These are phyloP conservation scores for Paecilomyces fulvus DNA, from an alignment of 2,329 filamentous ascomycete species.

Conservation along the genomic window DNA sequence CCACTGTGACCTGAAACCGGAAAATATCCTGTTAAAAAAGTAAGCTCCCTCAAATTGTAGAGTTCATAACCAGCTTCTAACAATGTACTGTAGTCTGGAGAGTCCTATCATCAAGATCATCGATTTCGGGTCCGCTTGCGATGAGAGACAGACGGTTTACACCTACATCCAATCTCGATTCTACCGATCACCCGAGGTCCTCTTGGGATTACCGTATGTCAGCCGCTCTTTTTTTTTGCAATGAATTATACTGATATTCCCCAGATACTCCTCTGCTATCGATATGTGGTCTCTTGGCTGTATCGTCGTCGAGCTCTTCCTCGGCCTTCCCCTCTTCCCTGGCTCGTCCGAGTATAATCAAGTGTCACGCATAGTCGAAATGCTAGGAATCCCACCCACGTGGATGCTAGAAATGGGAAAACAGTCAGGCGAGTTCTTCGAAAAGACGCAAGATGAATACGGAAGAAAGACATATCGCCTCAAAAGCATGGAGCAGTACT, in stretches of 20 bases:
- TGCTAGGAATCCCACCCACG: slow-evolving; percentile 90
- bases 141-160: slow-evolving; percentile 96
- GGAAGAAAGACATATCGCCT: slow-evolving; percentile 82
- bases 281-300: slow-evolving; percentile 99
- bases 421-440: slow-evolving; percentile 94
- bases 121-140: slow-evolving; percentile 96
- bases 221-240: not conserved
- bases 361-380: slow-evolving; percentile 92
- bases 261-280: slow-evolving; percentile 85
- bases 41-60: slow-evolving; percentile 26
- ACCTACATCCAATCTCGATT: slow-evolving; percentile 98
- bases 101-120: slow-evolving; percentile 99
- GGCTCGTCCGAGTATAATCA: slow-evolving; percentile 99
- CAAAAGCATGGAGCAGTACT: slow-evolving; percentile 97
- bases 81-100: slow-evolving; percentile 57
- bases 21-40: slow-evolving; percentile 97
- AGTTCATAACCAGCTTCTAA: not conserved
- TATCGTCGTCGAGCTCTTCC: slow-evolving; percentile 94
- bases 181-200: slow-evolving; percentile 91
- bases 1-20: slow-evolving; percentile 95
- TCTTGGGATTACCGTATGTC: slow-evolving; percentile 72
- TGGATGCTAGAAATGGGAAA: slow-evolving; percentile 99
- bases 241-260: not conserved
- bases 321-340: slow-evolving; percentile 88
- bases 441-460: slow-evolving; percentile 86